These are phyloP conservation scores for Naganishia randhawae DNA, from an alignment of 768 basidiomycete genomes.

Conservation along the genomic window DNA sequence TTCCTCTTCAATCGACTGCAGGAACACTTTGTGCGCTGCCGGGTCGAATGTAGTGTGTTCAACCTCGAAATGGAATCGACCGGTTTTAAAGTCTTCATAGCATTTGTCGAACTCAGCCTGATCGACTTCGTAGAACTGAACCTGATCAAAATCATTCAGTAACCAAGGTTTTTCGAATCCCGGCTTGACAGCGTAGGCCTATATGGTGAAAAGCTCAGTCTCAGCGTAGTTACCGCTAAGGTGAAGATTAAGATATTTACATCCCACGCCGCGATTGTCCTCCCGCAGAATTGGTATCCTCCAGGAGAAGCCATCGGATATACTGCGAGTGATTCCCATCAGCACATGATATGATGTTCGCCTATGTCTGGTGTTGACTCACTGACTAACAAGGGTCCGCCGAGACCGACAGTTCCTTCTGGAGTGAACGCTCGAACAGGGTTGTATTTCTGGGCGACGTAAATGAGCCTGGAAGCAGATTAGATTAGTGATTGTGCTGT, in stretches of 20 bases:
- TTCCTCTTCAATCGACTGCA: constrained; percentile 54
- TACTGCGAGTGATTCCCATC: constrained; percentile 11
- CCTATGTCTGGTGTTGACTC: constrained; percentile 19
- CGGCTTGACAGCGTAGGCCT: constrained; percentile 39
- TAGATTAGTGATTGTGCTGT: constrained; percentile 55
- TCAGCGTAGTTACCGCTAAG: background rate
- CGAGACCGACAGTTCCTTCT: constrained; percentile 68
- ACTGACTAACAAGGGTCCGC: constrained; percentile 63
- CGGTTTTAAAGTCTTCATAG: constrained; percentile 36
- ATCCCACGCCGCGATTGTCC: constrained; percentile 65
- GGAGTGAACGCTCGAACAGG: constrained; percentile 67
- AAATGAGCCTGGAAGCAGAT: constrained; percentile 57
- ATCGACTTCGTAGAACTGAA: constrained; percentile 55
- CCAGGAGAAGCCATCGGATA: constrained; percentile 51
- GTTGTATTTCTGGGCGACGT: constrained; percentile 69
- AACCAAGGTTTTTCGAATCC: constrained; percentile 59
- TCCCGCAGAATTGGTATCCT: constrained; percentile 62
- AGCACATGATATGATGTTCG: background rate
- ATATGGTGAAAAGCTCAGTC: background rate
- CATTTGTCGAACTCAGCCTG: constrained; percentile 54
- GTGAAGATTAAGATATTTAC: constrained; percentile 53
- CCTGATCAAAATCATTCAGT: constrained; percentile 63
- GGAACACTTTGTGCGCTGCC: constrained; percentile 55
- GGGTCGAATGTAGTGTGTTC: constrained; percentile 60
- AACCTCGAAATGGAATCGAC: constrained; percentile 51